These are phyloP conservation scores for Quercus tomentella DNA, from an alignment of 331 rosid genomes.

Conservation along the genomic window DNA sequence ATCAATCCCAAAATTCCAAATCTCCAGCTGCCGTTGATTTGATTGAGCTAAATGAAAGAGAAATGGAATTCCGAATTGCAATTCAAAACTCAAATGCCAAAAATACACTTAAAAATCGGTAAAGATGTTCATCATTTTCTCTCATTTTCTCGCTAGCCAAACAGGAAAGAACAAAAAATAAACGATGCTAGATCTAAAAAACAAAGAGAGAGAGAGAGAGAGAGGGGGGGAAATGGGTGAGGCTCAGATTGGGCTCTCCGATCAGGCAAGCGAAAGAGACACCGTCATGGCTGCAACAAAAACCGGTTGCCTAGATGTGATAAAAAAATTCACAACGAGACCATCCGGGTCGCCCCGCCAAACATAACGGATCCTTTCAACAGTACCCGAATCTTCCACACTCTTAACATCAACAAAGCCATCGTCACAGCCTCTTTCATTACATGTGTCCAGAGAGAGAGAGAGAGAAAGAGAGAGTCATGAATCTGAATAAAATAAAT, in stretches of 20 bases:
- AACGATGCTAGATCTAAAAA: background rate
- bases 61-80: too few species aligned
- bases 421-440: too few species aligned
- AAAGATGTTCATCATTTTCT: background rate
- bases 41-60: too few species aligned
- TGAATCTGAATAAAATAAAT: background rate
- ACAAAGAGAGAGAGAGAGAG: too few species aligned
- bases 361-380: background rate
- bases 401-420: background rate
- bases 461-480: background rate
- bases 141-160: background rate
- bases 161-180: background rate
- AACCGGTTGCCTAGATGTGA: background rate
- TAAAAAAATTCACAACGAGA: background rate
- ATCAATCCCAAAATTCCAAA: too few species aligned
- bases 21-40: too few species aligned
- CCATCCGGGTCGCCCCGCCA: constrained; percentile 5
- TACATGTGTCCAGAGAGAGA: background rate
- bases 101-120: too few species aligned
- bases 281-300: constrained; percentile 2
- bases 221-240: background rate
- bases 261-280: background rate
- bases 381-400: background rate
- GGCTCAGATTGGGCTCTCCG: constrained; percentile 2
- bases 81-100: too few species aligned